Percentiles rank a stretch among this genome's conserved stretches.
Evolutionary conservation across 371 early-diverging fungal species (phyloP).

Genomic region (Apophysomyces ossiformis): DNA sequence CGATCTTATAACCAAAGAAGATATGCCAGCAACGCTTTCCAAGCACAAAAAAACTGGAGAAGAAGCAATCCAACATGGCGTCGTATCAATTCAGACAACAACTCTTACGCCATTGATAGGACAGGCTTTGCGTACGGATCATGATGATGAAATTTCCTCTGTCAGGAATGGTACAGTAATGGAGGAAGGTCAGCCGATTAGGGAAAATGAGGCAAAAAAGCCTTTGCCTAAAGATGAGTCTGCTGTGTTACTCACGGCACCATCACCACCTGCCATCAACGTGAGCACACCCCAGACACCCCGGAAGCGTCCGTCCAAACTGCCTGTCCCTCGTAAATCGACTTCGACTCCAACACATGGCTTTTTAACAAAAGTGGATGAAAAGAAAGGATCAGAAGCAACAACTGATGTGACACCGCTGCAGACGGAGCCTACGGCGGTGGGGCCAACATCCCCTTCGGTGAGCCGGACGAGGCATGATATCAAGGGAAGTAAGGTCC

Average conservation of each 20-base stretch:
- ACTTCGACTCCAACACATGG: background rate
- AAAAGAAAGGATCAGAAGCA: background rate
- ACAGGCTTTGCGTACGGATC: too few species aligned
- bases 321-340: background rate
- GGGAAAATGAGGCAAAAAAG: too few species aligned
- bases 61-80: too few species aligned
- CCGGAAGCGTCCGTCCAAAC: background rate
- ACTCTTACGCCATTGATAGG: too few species aligned
- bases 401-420: background rate
- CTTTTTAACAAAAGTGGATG: background rate
- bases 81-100: too few species aligned
- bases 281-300: conserved; percentile 3
- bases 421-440: background rate
- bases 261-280: conserved; percentile 1
- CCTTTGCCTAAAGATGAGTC: background rate
- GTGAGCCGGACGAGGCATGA: background rate
- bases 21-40: too few species aligned
- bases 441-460: background rate
- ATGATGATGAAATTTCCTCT: too few species aligned
- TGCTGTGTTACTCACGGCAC: background rate
- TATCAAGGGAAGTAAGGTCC: background rate
- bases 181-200: too few species aligned
- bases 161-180: too few species aligned
- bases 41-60: too few species aligned
- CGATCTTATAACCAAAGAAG: too few species aligned